Conservation (phyloP, 1,284 basidiomycete genomes). For the Kalmanozyma brasiliensis region DNA sequence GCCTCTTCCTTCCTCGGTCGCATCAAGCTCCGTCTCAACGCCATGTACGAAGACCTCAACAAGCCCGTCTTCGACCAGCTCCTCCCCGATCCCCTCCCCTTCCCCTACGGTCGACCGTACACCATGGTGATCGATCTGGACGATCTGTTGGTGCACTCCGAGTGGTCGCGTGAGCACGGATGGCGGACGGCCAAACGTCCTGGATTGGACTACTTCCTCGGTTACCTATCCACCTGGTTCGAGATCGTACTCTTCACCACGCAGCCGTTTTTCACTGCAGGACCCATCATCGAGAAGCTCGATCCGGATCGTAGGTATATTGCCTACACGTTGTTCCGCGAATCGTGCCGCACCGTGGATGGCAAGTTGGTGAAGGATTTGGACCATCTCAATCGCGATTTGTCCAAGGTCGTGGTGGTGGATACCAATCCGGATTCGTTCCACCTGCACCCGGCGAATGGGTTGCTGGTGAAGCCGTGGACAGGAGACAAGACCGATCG, state of each 20-base stretch:
- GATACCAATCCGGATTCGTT: constrained; percentile 85
- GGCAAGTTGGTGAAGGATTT: constrained; percentile 77
- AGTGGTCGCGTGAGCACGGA: constrained; percentile 74
- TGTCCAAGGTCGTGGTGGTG: constrained; percentile 87
- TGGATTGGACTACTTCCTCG: constrained; percentile 96
- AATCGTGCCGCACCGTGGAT: constrained; percentile 69
- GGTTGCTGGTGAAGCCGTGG: constrained; percentile 87
- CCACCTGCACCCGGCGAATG: constrained; percentile 86
- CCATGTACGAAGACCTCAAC: constrained; percentile 58
- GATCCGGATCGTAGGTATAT: constrained; percentile 93
- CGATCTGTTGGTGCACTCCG: constrained; percentile 88
- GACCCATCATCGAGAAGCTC: constrained; percentile 90
- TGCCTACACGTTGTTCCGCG: constrained; percentile 88
- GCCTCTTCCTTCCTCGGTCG: constrained; percentile 55
- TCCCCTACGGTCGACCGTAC: constrained; percentile 87
- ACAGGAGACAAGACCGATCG: constrained; percentile 79
- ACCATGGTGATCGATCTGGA: constrained; percentile 92
- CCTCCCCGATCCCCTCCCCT: constrained; percentile 85
- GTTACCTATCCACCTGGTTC: constrained; percentile 95
- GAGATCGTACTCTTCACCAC: constrained; percentile 96
- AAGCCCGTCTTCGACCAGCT: constrained; percentile 87
- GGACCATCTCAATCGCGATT: constrained; percentile 89
- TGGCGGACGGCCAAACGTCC: constrained; percentile 76
- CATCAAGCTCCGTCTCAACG: constrained; percentile 47
- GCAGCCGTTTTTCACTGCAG: constrained; percentile 87